These are phyloP conservation scores for Ophiostoma fasciatum DNA, from an alignment of 2,329 filamentous ascomycete genomes.

Conservation along the genomic window DNA sequence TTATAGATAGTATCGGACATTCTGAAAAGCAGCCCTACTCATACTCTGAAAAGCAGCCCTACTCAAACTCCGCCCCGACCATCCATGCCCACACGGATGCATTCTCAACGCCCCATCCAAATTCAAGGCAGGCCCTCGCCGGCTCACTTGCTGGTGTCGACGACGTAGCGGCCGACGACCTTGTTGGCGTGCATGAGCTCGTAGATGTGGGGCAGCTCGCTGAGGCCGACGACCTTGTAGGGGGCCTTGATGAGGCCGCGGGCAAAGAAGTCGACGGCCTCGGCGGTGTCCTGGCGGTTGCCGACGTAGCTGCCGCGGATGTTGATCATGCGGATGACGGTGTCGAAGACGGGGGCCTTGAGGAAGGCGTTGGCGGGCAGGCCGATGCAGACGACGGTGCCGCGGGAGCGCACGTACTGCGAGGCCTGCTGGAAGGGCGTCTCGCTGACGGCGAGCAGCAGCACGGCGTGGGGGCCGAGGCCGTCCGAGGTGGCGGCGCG, in stretches of 20 bases:
- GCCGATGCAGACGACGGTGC: constrained; percentile 77
- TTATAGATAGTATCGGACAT: too few relatives aligned
- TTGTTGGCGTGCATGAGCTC: constrained; percentile 55
- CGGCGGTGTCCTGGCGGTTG: constrained; percentile 73
- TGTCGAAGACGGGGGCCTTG: constrained; percentile 75
- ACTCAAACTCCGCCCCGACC: too few relatives aligned
- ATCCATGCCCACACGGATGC: too few relatives aligned
- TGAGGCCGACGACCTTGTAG: constrained; percentile 71
- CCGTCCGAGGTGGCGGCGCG: constrained; percentile 67
- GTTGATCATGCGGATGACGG: constrained; percentile 75
- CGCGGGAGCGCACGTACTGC: constrained; percentile 70
- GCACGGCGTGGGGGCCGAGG: constrained; percentile 72
- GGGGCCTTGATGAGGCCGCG: constrained; percentile 75
- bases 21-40: too few relatives aligned
- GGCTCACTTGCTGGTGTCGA: constrained; percentile 52
- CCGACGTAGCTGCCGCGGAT: constrained; percentile 93
- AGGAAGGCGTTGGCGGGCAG: constrained; percentile 69
- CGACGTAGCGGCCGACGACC: constrained; percentile 65
- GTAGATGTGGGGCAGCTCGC: constrained; percentile 67
- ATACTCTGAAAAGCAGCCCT: too few relatives aligned
- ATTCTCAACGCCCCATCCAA: too few relatives aligned
- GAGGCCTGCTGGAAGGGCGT: constrained; percentile 93
- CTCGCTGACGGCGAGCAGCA: constrained; percentile 75
- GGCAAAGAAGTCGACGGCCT: constrained; percentile 82
- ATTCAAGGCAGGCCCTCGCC: too few relatives aligned